Percentiles rank a stretch among this genome's conserved stretches.
Conservation (phyloP, 331 rosid genomes). For the Stylosanthes scabra region DNA sequence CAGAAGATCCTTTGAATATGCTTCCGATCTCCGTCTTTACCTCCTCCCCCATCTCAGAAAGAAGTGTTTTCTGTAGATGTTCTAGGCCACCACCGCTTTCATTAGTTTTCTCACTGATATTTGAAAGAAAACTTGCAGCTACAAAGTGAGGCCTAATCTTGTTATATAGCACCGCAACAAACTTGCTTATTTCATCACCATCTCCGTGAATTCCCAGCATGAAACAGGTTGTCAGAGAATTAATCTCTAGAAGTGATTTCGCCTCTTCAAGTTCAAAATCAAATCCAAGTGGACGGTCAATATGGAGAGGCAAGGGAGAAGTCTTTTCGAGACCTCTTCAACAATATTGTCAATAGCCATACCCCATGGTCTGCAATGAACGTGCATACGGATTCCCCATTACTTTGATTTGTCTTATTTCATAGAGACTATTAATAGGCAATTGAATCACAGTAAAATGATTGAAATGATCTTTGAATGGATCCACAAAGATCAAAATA, state of each 20-base stretch:
- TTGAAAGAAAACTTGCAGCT: slow-evolving; percentile 1
- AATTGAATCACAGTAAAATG: too few species aligned
- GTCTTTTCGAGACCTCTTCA: neutral
- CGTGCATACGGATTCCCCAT: too few species aligned
- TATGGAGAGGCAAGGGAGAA: neutral
- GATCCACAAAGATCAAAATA: too few species aligned
- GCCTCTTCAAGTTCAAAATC: neutral
- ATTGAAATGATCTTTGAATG: too few species aligned
- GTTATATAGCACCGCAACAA: slow-evolving; percentile 7
- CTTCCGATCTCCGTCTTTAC: neutral
- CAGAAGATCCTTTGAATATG: neutral
- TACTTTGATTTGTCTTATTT: neutral
- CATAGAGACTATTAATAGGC: too few species aligned
- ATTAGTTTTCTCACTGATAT: neutral
- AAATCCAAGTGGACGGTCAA: neutral
- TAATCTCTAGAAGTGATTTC: neutral
- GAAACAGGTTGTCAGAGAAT: neutral
- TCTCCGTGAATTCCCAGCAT: slow-evolving; percentile 21
- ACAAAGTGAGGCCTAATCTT: neutral
- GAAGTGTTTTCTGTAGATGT: neutral
- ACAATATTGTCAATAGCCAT: neutral
- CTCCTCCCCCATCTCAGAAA: neutral
- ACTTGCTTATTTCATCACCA: slow-evolving; percentile 15
- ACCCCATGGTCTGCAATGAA: neutral
- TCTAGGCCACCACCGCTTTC: neutral